Conservation (phyloP, 1,284 basidiomycete species). For the Tilletia setariae region DNA sequence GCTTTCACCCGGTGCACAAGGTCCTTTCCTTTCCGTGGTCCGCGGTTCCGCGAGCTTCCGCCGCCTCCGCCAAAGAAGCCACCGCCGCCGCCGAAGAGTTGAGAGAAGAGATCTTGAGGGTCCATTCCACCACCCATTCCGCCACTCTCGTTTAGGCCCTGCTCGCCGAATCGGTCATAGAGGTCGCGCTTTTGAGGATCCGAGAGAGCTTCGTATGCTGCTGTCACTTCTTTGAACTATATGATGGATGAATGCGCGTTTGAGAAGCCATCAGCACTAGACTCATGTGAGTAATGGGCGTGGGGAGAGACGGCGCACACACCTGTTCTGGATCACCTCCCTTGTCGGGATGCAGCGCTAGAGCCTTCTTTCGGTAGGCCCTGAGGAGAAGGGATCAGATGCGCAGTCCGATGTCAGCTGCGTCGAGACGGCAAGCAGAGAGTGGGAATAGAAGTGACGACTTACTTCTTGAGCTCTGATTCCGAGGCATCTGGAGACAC, state of each 20-base stretch:
- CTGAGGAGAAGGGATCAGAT: constrained; percentile 17
- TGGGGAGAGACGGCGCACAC: neutral
- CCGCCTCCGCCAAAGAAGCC: constrained; percentile 64
- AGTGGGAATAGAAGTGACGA: constrained; percentile 15
- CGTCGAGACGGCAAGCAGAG: neutral
- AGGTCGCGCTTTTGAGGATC: constrained; percentile 69
- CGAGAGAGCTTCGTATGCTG: constrained; percentile 92
- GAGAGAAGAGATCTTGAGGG: constrained; percentile 94
- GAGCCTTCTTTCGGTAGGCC: constrained; percentile 45
- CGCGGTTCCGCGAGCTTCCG: constrained; percentile 64
- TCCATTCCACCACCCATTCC: constrained; percentile 83
- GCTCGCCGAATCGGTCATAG: constrained; percentile 91
- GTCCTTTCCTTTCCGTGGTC: constrained; percentile 97
- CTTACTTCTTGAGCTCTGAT: constrained; percentile 52
- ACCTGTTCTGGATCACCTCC: constrained; percentile 78
- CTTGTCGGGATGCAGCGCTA: constrained; percentile 79
- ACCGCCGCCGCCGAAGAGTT: constrained; percentile 79
- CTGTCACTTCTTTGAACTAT: constrained; percentile 92
- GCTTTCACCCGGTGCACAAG: constrained; percentile 95
- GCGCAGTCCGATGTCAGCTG: constrained; percentile 4
- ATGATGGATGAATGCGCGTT: neutral
- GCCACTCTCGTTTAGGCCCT: constrained; percentile 70
- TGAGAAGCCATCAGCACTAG: neutral
- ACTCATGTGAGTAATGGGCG: too few species aligned
- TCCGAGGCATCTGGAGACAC: constrained; percentile 41